Evolutionary conservation across 106 monocot species (phyloP), one percentile per base, ranked within the genome.

Genomic region (Dioscorea dumetorum): DNA sequence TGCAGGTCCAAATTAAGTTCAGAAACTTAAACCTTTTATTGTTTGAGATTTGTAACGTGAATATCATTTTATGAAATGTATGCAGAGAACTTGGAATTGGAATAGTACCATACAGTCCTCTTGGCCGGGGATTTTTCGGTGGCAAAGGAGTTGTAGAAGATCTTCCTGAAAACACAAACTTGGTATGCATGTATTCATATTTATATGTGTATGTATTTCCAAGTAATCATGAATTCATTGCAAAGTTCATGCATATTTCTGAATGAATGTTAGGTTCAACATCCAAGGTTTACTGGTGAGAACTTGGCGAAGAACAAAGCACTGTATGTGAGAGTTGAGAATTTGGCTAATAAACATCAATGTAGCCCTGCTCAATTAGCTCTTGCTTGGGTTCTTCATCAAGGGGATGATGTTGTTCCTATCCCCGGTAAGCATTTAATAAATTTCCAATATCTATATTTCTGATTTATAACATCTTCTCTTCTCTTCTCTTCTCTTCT

Each of bases 71-170:
- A 1, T 56, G 16, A 33, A n/a, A n/a, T n/a, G 35, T 23, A 22
- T 53, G 67, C 75, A 82, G 82, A 48, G 82, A 82, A 60, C 78
- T 82, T 81, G 86, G 80, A 9, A 90, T 90, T 80, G 77, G 79
- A 48, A 77, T 91, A 22, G 87, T 91, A 63, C 72, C 87, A 54
- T 91, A 91, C 64, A 87, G 87, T 58, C 91, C 91, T 32, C 83
- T 91, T 64, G 91, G 87, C 13, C 76, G 79, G 61, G 91, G 91
- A n/a, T 87, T 91, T 70, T 87, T 91, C 62, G 91, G 71, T 78
- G 91, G 91, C 48, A 91, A 67, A 61, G 83, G 57, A 66, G 66
- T 81, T 60, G 63, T 62, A 33, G 84, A 91, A 64, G 66, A 69
- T 48, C 24, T 86, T 56, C 67, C 87, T 57, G 65, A 72, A 54